Base-by-base conservation (phyloP, 768 basidiomycete species). In the Psilocybe cubensis region DNA sequence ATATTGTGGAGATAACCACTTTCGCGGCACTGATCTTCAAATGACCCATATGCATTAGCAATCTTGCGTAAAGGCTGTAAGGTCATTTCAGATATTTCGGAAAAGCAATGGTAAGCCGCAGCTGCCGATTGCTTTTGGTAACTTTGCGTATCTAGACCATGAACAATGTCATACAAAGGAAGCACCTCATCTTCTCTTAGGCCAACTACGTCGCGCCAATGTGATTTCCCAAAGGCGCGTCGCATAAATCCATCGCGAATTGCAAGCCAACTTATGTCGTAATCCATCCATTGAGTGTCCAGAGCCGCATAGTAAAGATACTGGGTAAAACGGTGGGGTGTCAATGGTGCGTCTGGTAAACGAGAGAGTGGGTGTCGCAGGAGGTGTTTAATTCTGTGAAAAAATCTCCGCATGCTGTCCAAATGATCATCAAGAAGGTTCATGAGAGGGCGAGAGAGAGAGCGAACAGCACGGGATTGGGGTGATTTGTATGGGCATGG, bases 401-500 rank as follows among this genome's bases (percentile, higher is more conserved):
- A n/a, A 23, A 27, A 4, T 4, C 27, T n/a, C n/a, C 46, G 46
- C 14, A 48, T 9, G 18, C 20, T 12, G 21, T 29, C 6, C 17
- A 53, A 7, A 24, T 33, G 59, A 21, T 49, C n/a, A n/a, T n/a
- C 29, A 8, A 47, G 31, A n/a, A 41, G 10, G 1, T 28, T 21
- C 4, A 41, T 4, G 8, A 52, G 14, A 31, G 47, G 33, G 11
- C 35, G 38, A 4, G 44, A 21, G 4, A 61, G 17, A 11, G n/a
- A 18, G 1, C 49, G 50, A 46, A 61, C 48, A 12, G 59, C 56
- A 21, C 43, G 48, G 6, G 62, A 63, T n/a, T 63, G 62, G 3
- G 62, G 59, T 6, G 59, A 63, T 41, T 63, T 63, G 40, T 55
- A 63, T 8, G 62, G 53, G 18, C 62, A 63, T 5, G 56, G 62